Conservation (phyloP, 441 rosid genomes). For the Pelargonium cotyledonis region DNA sequence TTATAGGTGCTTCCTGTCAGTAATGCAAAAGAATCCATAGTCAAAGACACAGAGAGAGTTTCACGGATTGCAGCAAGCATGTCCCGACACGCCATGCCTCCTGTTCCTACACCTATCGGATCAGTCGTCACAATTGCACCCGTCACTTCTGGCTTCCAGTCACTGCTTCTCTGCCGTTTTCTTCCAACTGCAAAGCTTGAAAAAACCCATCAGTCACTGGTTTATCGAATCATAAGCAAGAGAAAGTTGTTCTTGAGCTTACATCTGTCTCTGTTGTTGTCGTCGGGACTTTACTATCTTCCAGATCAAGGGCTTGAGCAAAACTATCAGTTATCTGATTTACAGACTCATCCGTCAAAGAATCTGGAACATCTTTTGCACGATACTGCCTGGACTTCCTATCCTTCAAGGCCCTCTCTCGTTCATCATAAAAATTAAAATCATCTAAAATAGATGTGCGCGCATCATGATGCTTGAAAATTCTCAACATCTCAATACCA, state of each 20-base stretch:
- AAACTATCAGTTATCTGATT: constrained; percentile 17
- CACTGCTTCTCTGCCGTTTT: neutral
- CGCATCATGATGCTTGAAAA: constrained; percentile 55
- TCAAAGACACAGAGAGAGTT: no score
- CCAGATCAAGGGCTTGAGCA: constrained; percentile 17
- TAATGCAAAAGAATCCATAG: no score
- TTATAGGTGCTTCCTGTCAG: no score
- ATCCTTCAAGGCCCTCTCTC: constrained; percentile 48
- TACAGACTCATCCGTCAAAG: constrained; percentile 13
- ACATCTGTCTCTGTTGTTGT: constrained; percentile 13
- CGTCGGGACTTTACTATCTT: constrained; percentile 9
- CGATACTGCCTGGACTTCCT: constrained; percentile 36
- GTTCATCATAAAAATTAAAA: constrained; percentile 58
- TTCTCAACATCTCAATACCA: constrained; percentile 68
- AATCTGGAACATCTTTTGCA: constrained; percentile 14
- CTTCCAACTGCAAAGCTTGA: neutral
- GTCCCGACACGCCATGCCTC: no score
- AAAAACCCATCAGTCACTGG: neutral
- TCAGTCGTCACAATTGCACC: no score
- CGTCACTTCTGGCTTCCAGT: neutral
- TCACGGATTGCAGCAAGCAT: no score
- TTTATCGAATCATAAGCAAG: neutral
- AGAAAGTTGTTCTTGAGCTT: constrained; percentile 1
- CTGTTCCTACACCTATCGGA: no score
- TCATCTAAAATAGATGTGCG: constrained; percentile 64